Percentiles rank a stretch among this genome's conserved stretches.
Evolutionary conservation across 805 yeast genomes (phyloP).

Genomic region (Lachancea kluyveri): DNA sequence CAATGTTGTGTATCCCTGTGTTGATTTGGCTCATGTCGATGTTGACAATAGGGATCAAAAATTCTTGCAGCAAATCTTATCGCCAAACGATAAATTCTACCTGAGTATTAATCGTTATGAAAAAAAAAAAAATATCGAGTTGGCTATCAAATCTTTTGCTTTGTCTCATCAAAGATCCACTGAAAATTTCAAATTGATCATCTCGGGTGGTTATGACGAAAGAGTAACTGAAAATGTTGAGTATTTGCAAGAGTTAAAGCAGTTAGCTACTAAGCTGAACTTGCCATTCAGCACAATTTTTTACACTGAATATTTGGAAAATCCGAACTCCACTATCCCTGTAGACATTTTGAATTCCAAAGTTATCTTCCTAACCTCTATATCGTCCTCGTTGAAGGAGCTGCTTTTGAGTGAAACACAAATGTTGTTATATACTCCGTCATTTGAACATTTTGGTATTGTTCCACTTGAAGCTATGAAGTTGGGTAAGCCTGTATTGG

Average conservation of each 20-base stretch:
- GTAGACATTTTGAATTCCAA: constrained; percentile 27
- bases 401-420: constrained; percentile 51
- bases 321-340: constrained; percentile 27
- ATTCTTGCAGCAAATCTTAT: constrained; percentile 14
- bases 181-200: constrained; percentile 44
- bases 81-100: constrained; percentile 34
- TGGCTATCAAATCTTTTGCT: constrained; percentile 70
- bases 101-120: constrained; percentile 87
- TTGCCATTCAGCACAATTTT: constrained; percentile 42
- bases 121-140: constrained; percentile 69
- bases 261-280: constrained; percentile 38
- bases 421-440: constrained; percentile 79
- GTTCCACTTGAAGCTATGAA: constrained; percentile 96
- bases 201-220: constrained; percentile 90
- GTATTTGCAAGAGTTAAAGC: constrained; percentile 56
- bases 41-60: constrained; percentile 11
- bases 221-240: constrained; percentile 70
- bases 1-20: constrained; percentile 52
- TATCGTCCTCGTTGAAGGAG: constrained; percentile 59
- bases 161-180: constrained; percentile 27
- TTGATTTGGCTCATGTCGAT: constrained; percentile 39
- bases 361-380: constrained; percentile 75
- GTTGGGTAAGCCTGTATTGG: constrained; percentile 74
- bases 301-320: constrained; percentile 22
- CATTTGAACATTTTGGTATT: constrained; percentile 92